Evolutionary conservation across 2,329 filamentous ascomycete species (phyloP).

Genomic region (Neofusicoccum laricinum): DNA sequence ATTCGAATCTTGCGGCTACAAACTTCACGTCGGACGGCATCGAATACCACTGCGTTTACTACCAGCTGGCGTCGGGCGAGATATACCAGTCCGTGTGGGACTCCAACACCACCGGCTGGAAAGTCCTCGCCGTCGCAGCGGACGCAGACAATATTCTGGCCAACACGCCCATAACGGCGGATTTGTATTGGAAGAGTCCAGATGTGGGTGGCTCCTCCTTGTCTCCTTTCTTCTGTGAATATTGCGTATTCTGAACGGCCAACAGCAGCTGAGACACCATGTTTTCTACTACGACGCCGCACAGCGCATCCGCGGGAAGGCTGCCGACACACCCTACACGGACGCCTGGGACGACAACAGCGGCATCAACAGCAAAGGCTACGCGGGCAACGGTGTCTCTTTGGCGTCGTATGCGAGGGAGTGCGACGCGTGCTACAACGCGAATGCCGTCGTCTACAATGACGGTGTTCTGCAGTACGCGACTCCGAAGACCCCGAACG

Average conservation of each 20-base stretch:
- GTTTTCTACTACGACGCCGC: neutral
- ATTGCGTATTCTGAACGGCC: neutral
- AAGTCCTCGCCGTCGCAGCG: neutral
- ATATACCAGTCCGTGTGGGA: neutral
- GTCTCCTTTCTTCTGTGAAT: no score
- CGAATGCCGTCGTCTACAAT: neutral
- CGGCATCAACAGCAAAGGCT: neutral
- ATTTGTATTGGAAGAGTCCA: neutral
- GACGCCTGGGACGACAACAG: neutral
- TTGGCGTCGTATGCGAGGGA: neutral
- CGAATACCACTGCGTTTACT: neutral
- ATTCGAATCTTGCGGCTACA: neutral
- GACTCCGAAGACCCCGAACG: neutral
- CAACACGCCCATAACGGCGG: neutral
- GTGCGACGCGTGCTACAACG: neutral
- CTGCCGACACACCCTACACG: neutral
- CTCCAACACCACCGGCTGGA: neutral
- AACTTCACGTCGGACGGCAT: neutral
- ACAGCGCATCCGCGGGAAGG: neutral
- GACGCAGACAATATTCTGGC: neutral
- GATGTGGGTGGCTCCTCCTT: neutral
- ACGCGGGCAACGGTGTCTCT: neutral
- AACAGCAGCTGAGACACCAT: neutral
- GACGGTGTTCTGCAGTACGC: neutral
- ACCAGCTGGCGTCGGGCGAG: neutral